Conservation (phyloP, 441 rosid genomes). For the Pelargonium exstipulatum region DNA sequence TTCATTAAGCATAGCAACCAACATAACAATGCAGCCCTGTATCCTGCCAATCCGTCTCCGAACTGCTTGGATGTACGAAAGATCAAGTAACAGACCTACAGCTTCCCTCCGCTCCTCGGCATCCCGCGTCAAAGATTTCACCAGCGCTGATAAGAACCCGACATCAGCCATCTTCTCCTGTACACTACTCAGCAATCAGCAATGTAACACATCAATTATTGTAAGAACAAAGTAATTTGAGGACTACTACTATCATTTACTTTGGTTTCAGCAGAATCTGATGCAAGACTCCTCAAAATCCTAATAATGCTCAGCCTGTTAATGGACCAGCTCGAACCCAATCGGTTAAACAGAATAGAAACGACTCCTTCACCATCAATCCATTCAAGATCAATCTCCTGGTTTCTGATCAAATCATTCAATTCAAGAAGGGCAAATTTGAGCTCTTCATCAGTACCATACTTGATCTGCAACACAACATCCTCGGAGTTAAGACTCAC, state of each 20-base stretch:
- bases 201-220: slow-evolving; percentile 15
- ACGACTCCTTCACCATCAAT: slow-evolving; percentile 39
- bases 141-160: slow-evolving; percentile 38
- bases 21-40: slow-evolving; percentile 65
- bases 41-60: slow-evolving; percentile 52
- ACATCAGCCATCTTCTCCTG: slow-evolving; percentile 65
- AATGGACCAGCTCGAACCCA: slow-evolving; percentile 34
- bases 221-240: neutral
- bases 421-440: slow-evolving; percentile 35
- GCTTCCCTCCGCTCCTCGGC: slow-evolving; percentile 53
- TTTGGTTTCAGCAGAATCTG: slow-evolving; percentile 37
- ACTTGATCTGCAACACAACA: slow-evolving; percentile 48
- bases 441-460: slow-evolving; percentile 45
- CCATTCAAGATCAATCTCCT: slow-evolving; percentile 37
- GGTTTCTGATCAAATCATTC: slow-evolving; percentile 25
- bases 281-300: slow-evolving; percentile 41
- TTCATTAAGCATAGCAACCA: slow-evolving; percentile 46
- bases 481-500: slow-evolving; percentile 36
- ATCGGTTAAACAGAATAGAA: slow-evolving; percentile 36
- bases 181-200: slow-evolving; percentile 21
- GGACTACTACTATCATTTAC: slow-evolving; percentile 27
- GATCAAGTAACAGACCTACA: slow-evolving; percentile 47
- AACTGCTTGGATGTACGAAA: slow-evolving; percentile 45
- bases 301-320: slow-evolving; percentile 37
- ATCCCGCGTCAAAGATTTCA: slow-evolving; percentile 55